These are phyloP conservation scores for Gilbertella persicaria DNA, from an alignment of 371 early-diverging fungal species.

Conservation along the genomic window DNA sequence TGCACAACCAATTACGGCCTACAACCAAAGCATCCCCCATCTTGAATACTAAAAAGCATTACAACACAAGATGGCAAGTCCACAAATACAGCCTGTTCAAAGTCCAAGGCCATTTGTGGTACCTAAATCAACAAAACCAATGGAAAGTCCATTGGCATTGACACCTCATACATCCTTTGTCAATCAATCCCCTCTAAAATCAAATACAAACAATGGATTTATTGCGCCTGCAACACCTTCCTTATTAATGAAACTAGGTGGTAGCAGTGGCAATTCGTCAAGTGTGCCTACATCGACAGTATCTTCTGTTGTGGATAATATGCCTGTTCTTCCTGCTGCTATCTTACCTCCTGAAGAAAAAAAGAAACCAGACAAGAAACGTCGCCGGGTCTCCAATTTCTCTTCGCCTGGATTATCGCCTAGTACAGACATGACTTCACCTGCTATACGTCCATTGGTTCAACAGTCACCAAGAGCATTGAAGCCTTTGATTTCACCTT, in stretches of 20 bases:
- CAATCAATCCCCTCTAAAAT: conserved; percentile 12
- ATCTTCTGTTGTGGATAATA: conserved; percentile 32
- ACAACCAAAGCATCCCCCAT: background rate
- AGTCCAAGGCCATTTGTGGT: conserved; percentile 10
- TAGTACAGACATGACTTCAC: conserved; percentile 3
- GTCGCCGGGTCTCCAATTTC: conserved; percentile 22
- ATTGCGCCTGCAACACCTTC: conserved; percentile 61
- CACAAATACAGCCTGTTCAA: conserved; percentile 10
- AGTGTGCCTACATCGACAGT: conserved; percentile 3
- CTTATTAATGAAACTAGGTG: conserved; percentile 63
- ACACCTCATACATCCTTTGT: conserved; percentile 22
- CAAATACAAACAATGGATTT: conserved; percentile 19
- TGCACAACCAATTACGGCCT: conserved; percentile 29
- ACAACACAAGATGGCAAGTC: conserved; percentile 18
- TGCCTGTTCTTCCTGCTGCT: conserved; percentile 43
- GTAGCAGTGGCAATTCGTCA: conserved; percentile 26
- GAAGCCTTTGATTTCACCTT: conserved; percentile 55
- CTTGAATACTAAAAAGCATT: conserved; percentile 10
- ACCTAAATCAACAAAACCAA: conserved; percentile 7
- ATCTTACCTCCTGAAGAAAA: conserved; percentile 24
- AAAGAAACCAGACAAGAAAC: conserved; percentile 14
- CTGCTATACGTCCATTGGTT: conserved; percentile 22
- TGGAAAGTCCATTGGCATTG: conserved; percentile 24
- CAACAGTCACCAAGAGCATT: conserved; percentile 43
- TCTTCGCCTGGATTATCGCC: conserved; percentile 17